Evolutionary conservation across 306 rosid genomes (phyloP).

Genomic region (Vigna mungo): DNA sequence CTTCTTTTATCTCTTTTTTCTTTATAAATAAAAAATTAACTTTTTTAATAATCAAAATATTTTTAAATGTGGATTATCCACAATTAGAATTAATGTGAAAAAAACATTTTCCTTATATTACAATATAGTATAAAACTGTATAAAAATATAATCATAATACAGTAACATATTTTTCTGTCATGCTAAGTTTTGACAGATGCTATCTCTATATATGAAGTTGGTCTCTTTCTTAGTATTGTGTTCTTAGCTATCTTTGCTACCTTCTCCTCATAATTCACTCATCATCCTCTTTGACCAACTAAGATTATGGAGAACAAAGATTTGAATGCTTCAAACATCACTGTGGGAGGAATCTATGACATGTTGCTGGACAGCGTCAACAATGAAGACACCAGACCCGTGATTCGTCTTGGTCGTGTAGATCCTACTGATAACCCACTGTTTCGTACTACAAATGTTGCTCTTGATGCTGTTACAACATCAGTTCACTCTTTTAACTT

Average conservation of each 20-base stretch:
- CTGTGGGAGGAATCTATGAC: slow-evolving; percentile 52
- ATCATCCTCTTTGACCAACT: not conserved
- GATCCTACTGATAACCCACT: slow-evolving; percentile 55
- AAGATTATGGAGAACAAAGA: slow-evolving; percentile 44
- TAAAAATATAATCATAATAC: too few relatives aligned
- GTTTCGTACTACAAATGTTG: slow-evolving; percentile 40
- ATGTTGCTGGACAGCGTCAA: slow-evolving; percentile 31
- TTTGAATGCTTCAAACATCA: slow-evolving; percentile 42
- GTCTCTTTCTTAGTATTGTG: not conserved
- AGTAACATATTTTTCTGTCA: too few relatives aligned
- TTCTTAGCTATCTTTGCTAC: not conserved
- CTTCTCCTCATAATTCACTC: not conserved
- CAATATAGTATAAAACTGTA: too few relatives aligned
- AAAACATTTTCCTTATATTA: too few relatives aligned
- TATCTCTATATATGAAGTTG: too few relatives aligned
- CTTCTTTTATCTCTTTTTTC: too few relatives aligned
- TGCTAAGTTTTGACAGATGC: too few relatives aligned
- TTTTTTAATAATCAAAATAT: too few relatives aligned
- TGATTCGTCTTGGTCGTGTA: slow-evolving; percentile 52
- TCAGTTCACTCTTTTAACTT: slow-evolving; percentile 45
- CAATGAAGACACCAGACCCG: slow-evolving; percentile 38
- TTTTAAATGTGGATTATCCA: too few relatives aligned
- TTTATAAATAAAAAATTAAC: too few relatives aligned
- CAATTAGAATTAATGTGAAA: too few relatives aligned
- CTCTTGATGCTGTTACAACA: slow-evolving; percentile 44